phyloP scores from a whole-genome alignment of 1,284 basidiomycete genomes.

The Cystobasidium sp. region DNA sequence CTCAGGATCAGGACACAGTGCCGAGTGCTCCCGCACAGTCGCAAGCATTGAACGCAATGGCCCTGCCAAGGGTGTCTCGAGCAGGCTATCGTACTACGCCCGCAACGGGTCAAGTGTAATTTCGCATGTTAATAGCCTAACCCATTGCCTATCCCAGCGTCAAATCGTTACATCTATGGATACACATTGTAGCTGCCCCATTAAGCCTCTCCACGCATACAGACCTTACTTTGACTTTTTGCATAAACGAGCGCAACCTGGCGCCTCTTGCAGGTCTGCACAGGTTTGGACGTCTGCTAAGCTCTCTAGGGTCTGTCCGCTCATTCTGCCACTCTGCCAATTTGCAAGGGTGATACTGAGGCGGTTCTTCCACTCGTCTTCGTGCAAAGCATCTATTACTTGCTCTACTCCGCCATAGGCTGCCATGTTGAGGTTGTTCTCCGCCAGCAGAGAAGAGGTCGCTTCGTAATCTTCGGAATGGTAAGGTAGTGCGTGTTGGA shows the following conservation, averaged over 20 bases:
- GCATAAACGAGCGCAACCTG: constrained; percentile 26
- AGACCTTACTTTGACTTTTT: not conserved
- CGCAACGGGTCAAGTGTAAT: no score
- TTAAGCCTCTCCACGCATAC: no score
- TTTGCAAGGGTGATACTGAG: constrained; percentile 15
- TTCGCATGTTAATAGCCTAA: no score
- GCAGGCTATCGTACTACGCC: no score
- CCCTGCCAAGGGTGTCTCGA: no score
- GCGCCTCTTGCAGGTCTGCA: constrained; percentile 7
- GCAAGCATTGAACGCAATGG: no score
- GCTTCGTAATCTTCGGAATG: not conserved
- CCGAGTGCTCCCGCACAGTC: no score
- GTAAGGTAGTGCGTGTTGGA: constrained; percentile 32
- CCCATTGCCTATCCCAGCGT: no score
- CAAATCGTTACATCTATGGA: no score
- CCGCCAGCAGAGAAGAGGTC: constrained; percentile 9
- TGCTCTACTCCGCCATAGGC: constrained; percentile 20
- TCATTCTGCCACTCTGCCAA: constrained; percentile 10
- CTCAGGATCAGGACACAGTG: no score
- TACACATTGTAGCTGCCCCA: no score
- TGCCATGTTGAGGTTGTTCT: constrained; percentile 23
- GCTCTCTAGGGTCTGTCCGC: not conserved
- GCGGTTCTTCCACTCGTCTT: constrained; percentile 10
- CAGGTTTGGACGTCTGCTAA: constrained; percentile 12
- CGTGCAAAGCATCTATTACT: constrained; percentile 1